Evolutionary conservation across 306 rosid genomes (phyloP), one percentile per base, ranked within the genome.

Genomic region (Prinsepia uniflora): DNA sequence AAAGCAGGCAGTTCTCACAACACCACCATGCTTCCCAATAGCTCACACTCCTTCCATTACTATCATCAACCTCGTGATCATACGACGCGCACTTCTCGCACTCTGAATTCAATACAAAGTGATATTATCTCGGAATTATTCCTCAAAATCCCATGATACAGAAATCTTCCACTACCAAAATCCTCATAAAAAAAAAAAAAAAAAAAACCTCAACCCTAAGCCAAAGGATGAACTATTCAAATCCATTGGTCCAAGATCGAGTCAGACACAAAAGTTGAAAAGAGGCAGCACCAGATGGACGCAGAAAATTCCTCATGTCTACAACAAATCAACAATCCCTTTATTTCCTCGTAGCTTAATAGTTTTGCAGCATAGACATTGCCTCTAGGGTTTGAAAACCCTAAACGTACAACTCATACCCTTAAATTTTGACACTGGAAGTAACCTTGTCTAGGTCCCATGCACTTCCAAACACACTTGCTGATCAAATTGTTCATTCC

Each of bases 351-450:
- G 45, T 0, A 36, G 11, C 46, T 24, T 24, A 24, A 24, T 24
- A 24, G 30, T 2, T 61, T 61, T 7, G 65, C 12, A 61, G 64
- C 41, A 3, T 42, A 19, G 4, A 39, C 52, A 14, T 0, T 55
- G 4, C 46, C 72, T 18, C 55, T 74, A 5, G 20, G 34, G 13
- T 74, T 74, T n/a, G 78, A 19, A 3, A 11, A 46, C 49, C 49
- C 36, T 30, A 30, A 30, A 30, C n/a, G n/a, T n/a, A n/a, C 36
- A 30, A 30, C 36, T 1, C 36, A 30, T 30, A 30, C 2, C 36
- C 36, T 1, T 30, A 30, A 30, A 1, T 30, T 30, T 30, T 30
- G 36, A 30, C 36, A 30, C 36, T 30, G 36, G 36, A 30, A 2
- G 36, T 30, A 30, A 30, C 36, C 2, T 30, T 30, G 36, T 30